Evolutionary conservation across 169 alveolate species (phyloP), one percentile per base, ranked within the genome.

Genomic region (Nephromyces sp.): DNA sequence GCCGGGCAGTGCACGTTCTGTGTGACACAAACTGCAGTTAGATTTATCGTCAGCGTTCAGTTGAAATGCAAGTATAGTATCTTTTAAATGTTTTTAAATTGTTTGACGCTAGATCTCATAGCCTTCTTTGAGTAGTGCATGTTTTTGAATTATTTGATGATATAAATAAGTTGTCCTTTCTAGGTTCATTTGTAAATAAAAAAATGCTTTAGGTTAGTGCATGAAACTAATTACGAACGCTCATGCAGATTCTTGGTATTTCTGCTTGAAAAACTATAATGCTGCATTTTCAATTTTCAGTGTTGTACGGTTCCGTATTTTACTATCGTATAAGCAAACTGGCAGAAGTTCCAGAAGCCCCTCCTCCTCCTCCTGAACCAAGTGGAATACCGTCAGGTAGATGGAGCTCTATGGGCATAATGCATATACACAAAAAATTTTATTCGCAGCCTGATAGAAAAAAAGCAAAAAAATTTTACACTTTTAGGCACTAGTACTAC

Each of bases 291-390:
- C 57, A 15, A 3, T 43, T 29, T 29, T 22, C 74, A 74, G 80
- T 53, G 21, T 66, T 74, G 0, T 74, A 74, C 28, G 80, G 80
- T 29, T 63, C 67, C 0, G 43, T 74, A 51, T 74, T 62, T 34
- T 74, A 74, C 74, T 43, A 33, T 66, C 72, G 80, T 1, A 63
- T 66, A 1, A 74, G 74, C 24, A 70, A 64, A 24, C 2, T n/a
- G 52, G 35, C 43, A 52, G 33, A 29, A 8, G 8, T 52, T 3
- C 80, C 80, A 0, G 57, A 22, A 31, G 51, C 43, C 66, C 74
- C 80, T 8, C 80, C 80, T 6, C 80, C 80, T 22, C 74, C 80
- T 2, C 80, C 80, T n/a, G 80, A 64, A 66, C 80, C 80, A 25
- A 29, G 21, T 51, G 57, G 33, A 35, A 24, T 65, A 57, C 74